Evolutionary conservation across 2,329 filamentous ascomycete species (phyloP).

Genomic region (Metarhizium robertsii): DNA sequence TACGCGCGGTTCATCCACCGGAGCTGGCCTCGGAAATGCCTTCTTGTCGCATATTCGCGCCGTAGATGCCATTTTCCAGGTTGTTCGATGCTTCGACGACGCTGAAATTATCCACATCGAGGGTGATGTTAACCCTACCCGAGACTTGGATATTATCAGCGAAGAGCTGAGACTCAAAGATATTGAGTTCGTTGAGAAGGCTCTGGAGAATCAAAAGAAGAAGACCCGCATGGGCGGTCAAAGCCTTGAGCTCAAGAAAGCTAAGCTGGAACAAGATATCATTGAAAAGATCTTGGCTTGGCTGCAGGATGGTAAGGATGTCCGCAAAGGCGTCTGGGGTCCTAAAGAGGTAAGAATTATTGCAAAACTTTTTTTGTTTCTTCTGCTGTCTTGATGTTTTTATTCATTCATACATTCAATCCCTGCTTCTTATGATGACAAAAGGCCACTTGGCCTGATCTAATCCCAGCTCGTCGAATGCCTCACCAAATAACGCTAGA

Average conservation of each 20-base stretch:
- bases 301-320: conserved; percentile 83
- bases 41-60: conserved; percentile 98
- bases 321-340: conserved; percentile 80
- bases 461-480: conserved; percentile 99
- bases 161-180: conserved; percentile 97
- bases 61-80: conserved; percentile 96
- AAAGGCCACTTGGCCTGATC: conserved; percentile 88
- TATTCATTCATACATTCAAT: neutral
- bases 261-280: conserved; percentile 86
- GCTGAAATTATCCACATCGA: conserved; percentile 99
- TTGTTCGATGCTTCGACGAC: conserved; percentile 95
- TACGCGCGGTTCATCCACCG: conserved; percentile 90
- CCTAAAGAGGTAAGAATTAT: conserved; percentile 80
- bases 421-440: conserved; percentile 72
- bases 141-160: conserved; percentile 93
- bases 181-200: conserved; percentile 97
- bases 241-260: conserved; percentile 94
- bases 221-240: conserved; percentile 92
- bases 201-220: conserved; percentile 83
- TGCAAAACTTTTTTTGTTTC: conserved; percentile 13
- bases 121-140: conserved; percentile 90
- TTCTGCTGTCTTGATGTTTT: neutral
- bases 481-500: conserved; percentile 66
- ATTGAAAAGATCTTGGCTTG: conserved; percentile 82
- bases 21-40: conserved; percentile 92